Conservation (phyloP, 257 asterid species). For the Lycium ferocissimum region DNA sequence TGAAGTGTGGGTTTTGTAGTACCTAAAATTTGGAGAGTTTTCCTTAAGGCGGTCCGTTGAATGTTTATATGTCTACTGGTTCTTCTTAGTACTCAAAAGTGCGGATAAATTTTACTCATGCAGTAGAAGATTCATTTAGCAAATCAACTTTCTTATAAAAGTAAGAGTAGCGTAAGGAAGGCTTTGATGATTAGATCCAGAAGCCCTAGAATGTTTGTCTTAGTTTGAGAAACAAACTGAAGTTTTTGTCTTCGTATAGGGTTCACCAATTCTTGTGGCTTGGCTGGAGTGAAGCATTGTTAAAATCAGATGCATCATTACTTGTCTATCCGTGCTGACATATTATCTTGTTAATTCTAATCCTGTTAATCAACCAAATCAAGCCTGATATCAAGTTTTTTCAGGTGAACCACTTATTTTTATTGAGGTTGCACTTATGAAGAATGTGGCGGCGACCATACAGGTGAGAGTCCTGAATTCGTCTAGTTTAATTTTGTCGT, state of each 20-base stretch:
- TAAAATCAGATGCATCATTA: neutral
- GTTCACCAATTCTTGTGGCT: neutral
- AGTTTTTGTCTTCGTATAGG: neutral
- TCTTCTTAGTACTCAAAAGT: neutral
- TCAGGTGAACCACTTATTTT: conserved; percentile 97
- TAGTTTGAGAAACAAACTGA: neutral
- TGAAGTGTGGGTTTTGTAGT: neutral
- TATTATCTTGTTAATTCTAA: neutral
- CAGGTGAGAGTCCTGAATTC: conserved; percentile 58
- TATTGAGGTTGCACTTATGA: conserved; percentile 96
- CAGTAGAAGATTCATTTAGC: neutral
- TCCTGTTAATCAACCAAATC: neutral
- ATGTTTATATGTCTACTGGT: neutral
- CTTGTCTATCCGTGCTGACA: neutral
- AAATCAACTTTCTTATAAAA: neutral
- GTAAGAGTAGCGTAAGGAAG: conserved; percentile 10
- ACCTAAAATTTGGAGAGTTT: neutral
- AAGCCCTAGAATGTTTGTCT: neutral
- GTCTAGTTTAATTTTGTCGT: conserved; percentile 8
- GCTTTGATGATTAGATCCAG: conserved; percentile 17
- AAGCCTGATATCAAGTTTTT: conserved; percentile 29
- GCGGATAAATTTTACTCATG: neutral
- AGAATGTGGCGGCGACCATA: conserved; percentile 76
- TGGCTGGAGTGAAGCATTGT: neutral
- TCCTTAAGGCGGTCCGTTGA: neutral